Base-by-base conservation (phyloP, 2,329 filamentous ascomycete genomes). In the Fusarium sp. region DNA sequence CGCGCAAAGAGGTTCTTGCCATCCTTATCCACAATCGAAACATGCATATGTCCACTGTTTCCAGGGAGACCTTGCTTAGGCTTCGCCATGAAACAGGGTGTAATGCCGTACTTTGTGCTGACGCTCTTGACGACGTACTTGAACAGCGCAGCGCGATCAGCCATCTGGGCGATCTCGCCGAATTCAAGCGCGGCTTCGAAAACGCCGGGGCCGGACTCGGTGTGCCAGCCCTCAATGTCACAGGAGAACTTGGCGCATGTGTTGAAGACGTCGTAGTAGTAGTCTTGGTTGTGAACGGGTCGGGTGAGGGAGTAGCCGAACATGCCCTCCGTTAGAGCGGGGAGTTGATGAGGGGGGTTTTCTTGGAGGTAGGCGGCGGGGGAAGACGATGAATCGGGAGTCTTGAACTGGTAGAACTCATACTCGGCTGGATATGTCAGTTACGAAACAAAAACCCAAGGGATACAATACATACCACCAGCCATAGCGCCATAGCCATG, bases 71-170 rank as follows among this genome's bases (percentile, higher is more conserved):
- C 94, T 75, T 97, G 88, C 71, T 92, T 90, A 4, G 96, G 96
- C 81, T 99, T 99, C 18, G 96, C 96, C 96, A 99, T 99, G 84
- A 99, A 99, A 81, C 93, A 97, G 0, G 96, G 96, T 0, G 94
- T 97, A 77, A 99, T 97, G 72, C 93, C 94, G 78, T 94, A 93
- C 77, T 93, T 92, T 60, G 90, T 92, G 46, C 93, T 93, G 41
- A 97, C 88, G 12, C 93, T 94, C 82, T 97, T 98, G 71, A 97
- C 94, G 22, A 92, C 90, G 74, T 97, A 93, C 86, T 99, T 99
- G 90, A 98, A 99, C 37, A 99, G 83, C 30, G 91, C 91, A 27
- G 94, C 94, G 73, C 92, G 91, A 79, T 99, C 96, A 2, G 96
- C 96, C 93, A 98, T 98, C 71, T 92, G 87, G 37, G 87, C 88